Base-by-base conservation (phyloP, 305 asterid genomes). In the Ajuga reptans region DNA sequence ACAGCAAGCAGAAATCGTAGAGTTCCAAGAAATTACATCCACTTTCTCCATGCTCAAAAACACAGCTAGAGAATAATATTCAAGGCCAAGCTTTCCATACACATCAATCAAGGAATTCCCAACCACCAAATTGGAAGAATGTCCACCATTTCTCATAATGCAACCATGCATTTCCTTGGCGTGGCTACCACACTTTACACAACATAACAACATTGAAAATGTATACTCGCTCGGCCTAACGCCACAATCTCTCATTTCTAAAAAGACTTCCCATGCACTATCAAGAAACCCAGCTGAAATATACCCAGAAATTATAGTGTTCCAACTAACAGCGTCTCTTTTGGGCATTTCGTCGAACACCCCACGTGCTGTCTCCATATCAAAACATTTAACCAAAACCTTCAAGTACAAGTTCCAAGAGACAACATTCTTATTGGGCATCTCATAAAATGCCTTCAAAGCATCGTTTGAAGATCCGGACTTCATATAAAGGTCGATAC, bases 11-110 rank as follows among this genome's bases (percentile, higher is more conserved):
- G 85, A 87, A 64, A 89, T 89, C 72, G 87, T 45, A 9, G 96
- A 87, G 66, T 89, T 89, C 94, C 94, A 89, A 52, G 94, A 87
- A 75, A 87, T 73, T 10, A 78, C 59, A 73, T 89, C 96, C 75
- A 87, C 82, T 53, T 70, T 80, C 66, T 82, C 78, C 96, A 87
- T 87, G 56, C 69, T 64, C 9, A 52, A 68, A 72, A 89, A 85
- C 59, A 87, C 87, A 16, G 81, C 76, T 72, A 84, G 53, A 64
- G 90, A 87, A 80, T 83, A 87, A 55, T 80, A 85, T 33, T 83
- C 79, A 29, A 85, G 62, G 34, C 95, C 96, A 55, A 73, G 73
- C 77, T 84, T 89, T 45, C 96, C 90, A 79, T 89, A 87, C 75
- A 75, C 77, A 78, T 85, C 90, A 42, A 87, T 80, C 55, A 89